Evolutionary conservation across 2,329 filamentous ascomycete species (phyloP), one percentile per base, ranked within the genome.

Genomic region (Xylaria sp.): DNA sequence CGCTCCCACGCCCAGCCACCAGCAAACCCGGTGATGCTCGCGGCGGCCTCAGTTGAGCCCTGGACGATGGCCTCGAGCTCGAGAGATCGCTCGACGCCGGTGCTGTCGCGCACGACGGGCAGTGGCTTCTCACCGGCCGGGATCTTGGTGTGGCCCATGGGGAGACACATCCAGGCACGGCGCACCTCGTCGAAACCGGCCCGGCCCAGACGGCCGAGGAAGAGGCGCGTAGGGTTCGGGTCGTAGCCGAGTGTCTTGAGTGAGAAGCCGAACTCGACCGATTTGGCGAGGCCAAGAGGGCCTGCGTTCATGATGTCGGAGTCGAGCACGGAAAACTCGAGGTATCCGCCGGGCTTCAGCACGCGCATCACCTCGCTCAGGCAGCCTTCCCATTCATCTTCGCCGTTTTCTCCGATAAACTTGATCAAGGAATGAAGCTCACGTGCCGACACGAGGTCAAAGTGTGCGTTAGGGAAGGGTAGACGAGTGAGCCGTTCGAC

Each of bases 1-100:
- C 93, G 92, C 86, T 99, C 96, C 95, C 94, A 99, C 78, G 90
- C 90, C 90, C 94, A 96, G 30, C 92, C 90, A 4, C 93, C 96
- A 0, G 95, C 89, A 48, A 98, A 82, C 21, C 94, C 94, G 12
- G 92, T 92, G 72, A 97, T 84, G 74, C 88, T 89, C 1, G 93
- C 92, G 14, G 90, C 88, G 76, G 90, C 88, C 58, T 90, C 88
- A 0, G 92, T 93, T 74, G 87, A 92, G 7, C 92, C 92, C n/a
- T 81, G 79, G 0, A 89, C 83, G 77, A 88, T 85, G 19, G 90
- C 89, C 70, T 93, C 89, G 72, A 89, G 83, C 72, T 86, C 84
- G 68, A 85, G 81, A 11, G 83, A 83, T 61, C 79, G 78, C 61
- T 83, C 81, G 57, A 81, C 76, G 57, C 81, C 81, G 5, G 53